Conservation (phyloP, 345 rosid genomes). For the Physaria fendleri region DNA sequence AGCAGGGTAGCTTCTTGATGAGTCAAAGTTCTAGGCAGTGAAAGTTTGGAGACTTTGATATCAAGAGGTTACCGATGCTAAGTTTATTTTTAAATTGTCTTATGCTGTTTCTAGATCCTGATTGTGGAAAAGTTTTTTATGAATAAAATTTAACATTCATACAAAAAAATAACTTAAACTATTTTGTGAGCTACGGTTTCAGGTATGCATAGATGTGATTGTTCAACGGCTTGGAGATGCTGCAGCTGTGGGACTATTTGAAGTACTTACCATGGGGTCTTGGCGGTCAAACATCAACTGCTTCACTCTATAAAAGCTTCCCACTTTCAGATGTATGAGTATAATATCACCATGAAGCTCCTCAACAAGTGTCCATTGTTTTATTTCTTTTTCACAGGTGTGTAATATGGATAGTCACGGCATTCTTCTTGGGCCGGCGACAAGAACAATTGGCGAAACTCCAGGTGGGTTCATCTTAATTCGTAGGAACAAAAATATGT, state of each 20-base stretch:
- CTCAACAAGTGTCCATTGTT: not conserved
- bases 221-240: conserved; percentile 97
- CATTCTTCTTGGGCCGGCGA: conserved; percentile 61
- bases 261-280: conserved; percentile 60
- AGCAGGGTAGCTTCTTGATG: too few relatives aligned
- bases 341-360: not conserved
- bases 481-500: too few relatives aligned
- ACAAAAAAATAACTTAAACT: too few relatives aligned
- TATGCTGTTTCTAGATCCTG: too few relatives aligned
- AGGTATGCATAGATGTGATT: conserved; percentile 87
- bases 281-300: conserved; percentile 57
- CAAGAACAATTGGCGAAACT: conserved; percentile 67
- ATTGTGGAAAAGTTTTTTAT: too few relatives aligned
- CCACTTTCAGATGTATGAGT: not conserved
- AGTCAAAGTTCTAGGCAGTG: too few relatives aligned
- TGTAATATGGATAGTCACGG: conserved; percentile 74
- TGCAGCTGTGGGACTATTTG: conserved; percentile 83
- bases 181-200: too few relatives aligned
- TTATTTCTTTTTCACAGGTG: conserved; percentile 42
- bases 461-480: too few relatives aligned
- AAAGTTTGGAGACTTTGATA: too few relatives aligned
- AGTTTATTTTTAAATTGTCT: too few relatives aligned
- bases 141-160: too few relatives aligned
- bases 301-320: conserved; percentile 41
- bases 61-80: too few relatives aligned